Evolutionary conservation across 345 rosid species (phyloP).

Genomic region (Aquilaria malaccensis): DNA sequence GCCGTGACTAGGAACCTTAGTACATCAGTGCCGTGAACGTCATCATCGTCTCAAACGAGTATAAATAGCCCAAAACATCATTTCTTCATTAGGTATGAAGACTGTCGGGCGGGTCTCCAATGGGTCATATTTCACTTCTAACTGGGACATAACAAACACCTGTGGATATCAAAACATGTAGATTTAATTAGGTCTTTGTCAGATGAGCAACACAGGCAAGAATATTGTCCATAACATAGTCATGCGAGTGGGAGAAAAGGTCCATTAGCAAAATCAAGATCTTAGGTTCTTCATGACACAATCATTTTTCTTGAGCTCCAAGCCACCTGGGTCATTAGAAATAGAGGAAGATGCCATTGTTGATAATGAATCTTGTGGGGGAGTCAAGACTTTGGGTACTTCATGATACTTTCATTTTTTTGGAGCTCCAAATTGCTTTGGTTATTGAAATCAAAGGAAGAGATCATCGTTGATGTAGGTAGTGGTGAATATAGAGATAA

Average conservation of each 20-base stretch:
- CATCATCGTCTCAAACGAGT: slow-evolving; percentile 33
- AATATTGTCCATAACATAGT: slow-evolving; percentile 22
- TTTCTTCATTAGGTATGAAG: slow-evolving; percentile 26
- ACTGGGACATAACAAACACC: slow-evolving; percentile 12
- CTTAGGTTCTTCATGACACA: too few relatives aligned
- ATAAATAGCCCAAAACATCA: slow-evolving; percentile 30
- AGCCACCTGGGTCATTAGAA: too few relatives aligned
- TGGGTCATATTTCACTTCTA: slow-evolving; percentile 25
- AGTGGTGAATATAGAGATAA: slow-evolving; percentile 16
- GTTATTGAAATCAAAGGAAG: slow-evolving; percentile 9
- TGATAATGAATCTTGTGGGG: not conserved
- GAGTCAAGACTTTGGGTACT: slow-evolving; percentile 20
- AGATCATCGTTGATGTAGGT: slow-evolving; percentile 15
- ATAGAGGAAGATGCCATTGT: too few relatives aligned
- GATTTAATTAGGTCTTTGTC: slow-evolving; percentile 20
- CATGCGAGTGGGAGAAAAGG: slow-evolving; percentile 25
- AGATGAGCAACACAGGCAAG: slow-evolving; percentile 39
- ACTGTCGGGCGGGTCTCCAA: slow-evolving; percentile 29
- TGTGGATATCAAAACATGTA: slow-evolving; percentile 28
- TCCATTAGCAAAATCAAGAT: not conserved
- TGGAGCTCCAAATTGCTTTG: slow-evolving; percentile 39
- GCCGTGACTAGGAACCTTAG: slow-evolving; percentile 13
- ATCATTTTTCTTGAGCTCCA: too few relatives aligned
- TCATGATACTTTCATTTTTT: slow-evolving; percentile 31
- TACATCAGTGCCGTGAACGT: slow-evolving; percentile 19